Evolutionary conservation across 192 early-diverging fungal genomes (phyloP), one percentile per base, ranked within the genome.

Genomic region (Coemansia erecta): DNA sequence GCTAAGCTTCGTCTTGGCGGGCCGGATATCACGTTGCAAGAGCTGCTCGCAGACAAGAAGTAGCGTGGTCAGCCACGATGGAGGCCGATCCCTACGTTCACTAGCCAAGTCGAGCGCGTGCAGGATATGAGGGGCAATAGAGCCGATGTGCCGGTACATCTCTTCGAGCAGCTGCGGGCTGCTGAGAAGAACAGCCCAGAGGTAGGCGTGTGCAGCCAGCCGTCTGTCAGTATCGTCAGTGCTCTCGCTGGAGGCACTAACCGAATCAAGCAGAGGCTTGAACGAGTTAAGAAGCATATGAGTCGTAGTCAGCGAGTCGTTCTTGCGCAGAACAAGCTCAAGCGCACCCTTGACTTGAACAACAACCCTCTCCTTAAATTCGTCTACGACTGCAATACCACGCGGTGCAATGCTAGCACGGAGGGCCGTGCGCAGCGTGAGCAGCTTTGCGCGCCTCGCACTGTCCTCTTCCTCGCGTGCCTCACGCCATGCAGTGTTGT

Each of bases 401-500:
- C 71, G 70, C n/a, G 69, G 73, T 8, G 66, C 59, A 57, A 61
- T 77, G 58, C 82, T 85, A 53, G 71, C 72, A 40, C 70, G 77
- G 63, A 81, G 83, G 73, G 53, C 73, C 51, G 74, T 88, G 63
- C 60, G 85, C 64, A 60, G 52, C 43, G 65, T 48, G 31, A 52
- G 64, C 51, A 71, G 51, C 58, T 54, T 58, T 42, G 41, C 46
- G 54, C 68, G 71, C 6, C 55, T 48, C 21, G 50, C 73, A 8
- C 45, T 72, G 17, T 60, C 59, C 22, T 51, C 63, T 1, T 68
- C 73, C 24, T 70, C 82, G 33, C 57, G 65, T 19, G 68, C 70
- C 18, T 57, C 66, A 24, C 76, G 73, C 58, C 72, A 81, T 33
- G 68, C 48, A 5, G 60, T 28, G 18, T 60, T 45, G 18, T 64